Conservation (phyloP, 768 basidiomycete genomes). For the Dioszegia aurantiaca region DNA sequence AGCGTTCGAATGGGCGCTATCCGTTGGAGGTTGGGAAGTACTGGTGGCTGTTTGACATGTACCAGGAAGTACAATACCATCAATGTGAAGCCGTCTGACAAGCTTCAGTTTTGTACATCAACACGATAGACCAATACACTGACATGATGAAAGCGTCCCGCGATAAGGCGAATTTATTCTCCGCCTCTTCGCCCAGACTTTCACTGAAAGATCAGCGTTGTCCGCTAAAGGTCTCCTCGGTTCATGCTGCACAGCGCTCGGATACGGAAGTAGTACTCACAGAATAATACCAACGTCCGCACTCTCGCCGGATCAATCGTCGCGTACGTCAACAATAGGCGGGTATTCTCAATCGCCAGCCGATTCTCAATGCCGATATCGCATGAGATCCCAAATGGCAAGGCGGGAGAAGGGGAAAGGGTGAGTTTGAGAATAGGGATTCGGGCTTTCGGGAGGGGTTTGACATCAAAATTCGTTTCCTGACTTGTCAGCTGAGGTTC, state of each 20-base stretch:
- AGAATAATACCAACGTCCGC: constrained; percentile 88
- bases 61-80: constrained; percentile 97
- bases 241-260: not conserved
- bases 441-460: constrained; percentile 90
- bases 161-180: constrained; percentile 99
- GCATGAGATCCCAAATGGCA: constrained; percentile 71
- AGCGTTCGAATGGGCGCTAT: constrained; percentile 88
- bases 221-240: not conserved
- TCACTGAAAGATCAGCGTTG: constrained; percentile 61
- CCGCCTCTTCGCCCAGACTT: constrained; percentile 97
- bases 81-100: constrained; percentile 81
- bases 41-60: constrained; percentile 95
- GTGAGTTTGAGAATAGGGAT: constrained; percentile 98
- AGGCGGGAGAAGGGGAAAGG: constrained; percentile 61
- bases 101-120: not conserved
- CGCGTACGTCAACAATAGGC: constrained; percentile 93
- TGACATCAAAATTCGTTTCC: constrained; percentile 61
- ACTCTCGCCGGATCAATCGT: constrained; percentile 93
- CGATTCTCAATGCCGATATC: constrained; percentile 99
- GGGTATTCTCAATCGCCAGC: constrained; percentile 92
- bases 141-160: constrained; percentile 84
- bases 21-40: constrained; percentile 92
- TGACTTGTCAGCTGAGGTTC: too few species aligned
- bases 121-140: constrained; percentile 6
- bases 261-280: constrained; percentile 71